These are phyloP conservation scores for Bryoerythrophyllum caledonicum DNA, from an alignment of 225 moss, liverwort and hornwort genomes.

Conservation along the genomic window DNA sequence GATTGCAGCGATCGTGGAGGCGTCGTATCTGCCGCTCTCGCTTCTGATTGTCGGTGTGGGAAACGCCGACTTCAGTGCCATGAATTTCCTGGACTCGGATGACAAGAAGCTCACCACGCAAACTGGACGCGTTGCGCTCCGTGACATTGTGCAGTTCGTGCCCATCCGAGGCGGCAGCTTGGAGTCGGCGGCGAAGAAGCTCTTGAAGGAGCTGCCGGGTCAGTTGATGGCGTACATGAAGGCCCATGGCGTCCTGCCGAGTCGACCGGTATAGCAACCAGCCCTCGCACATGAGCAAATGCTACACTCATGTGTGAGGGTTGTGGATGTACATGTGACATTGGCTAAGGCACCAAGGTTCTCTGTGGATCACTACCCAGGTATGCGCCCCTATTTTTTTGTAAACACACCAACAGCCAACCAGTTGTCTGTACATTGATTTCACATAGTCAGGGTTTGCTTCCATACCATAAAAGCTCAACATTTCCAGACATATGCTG, in stretches of 20 bases:
- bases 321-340: neutral
- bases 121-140: slow-evolving; percentile 57
- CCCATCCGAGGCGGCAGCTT: slow-evolving; percentile 51
- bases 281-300: neutral
- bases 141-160: slow-evolving; percentile 95
- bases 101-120: slow-evolving; percentile 55
- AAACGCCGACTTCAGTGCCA: slow-evolving; percentile 78
- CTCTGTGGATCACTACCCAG: no score
- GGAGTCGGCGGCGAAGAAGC: slow-evolving; percentile 62
- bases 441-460: neutral
- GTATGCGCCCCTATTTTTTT: neutral
- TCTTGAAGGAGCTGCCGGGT: slow-evolving; percentile 78
- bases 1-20: slow-evolving; percentile 70
- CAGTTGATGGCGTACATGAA: slow-evolving; percentile 82
- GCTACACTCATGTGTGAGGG: neutral
- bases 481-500: neutral
- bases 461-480: neutral
- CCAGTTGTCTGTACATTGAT: neutral
- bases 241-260: slow-evolving; percentile 26
- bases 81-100: slow-evolving; percentile 88
- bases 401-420: neutral
- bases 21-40: slow-evolving; percentile 69
- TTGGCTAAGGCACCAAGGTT: neutral
- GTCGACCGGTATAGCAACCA: slow-evolving; percentile 10
- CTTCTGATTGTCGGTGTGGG: slow-evolving; percentile 92